Base-by-base conservation (phyloP, 345 rosid species). In the Sisymbrium irio region DNA sequence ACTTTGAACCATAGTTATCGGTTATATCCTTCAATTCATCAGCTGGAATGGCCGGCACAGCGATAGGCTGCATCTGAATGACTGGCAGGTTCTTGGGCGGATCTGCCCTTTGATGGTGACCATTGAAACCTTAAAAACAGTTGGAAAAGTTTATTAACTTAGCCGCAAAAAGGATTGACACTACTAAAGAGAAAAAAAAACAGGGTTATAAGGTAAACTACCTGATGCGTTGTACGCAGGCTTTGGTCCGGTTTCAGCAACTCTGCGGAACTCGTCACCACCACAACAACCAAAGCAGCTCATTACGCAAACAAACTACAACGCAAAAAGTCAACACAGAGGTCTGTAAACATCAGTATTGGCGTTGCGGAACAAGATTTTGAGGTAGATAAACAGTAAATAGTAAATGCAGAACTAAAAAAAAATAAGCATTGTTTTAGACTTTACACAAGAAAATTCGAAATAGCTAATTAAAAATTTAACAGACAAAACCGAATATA, bases 21-120 rank as follows among this genome's bases (percentile, higher is more conserved):
- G 95, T 87, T 33, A 85, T 77, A 0, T 87, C 91, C 88, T 76
- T 87, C 36, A 89, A 67, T 35, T 87, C 95, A 67, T 87, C 88
- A 2, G 87, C 79, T 53, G 77, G 67, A 79, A 84, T 75, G 45
- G 80, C 80, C 4, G 88, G 83, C 35, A 88, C 93, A 57, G 78
- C 74, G 47, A 88, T 88, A 27, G 85, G 85, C 74, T 80, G 87
- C 76, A 85, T 78, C 56, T 79, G 77, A 49, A 83, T 73, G 53
- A 82, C 72, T 13, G 82, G 85, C 1, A 41, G 19, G 60, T 82
- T 80, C 73, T 49, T 74, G 15, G 79, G 78, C 13, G 73, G 77
- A 49, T 72, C 80, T 67, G 83, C 85, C 50, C 69, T 71, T 39
- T 59, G 79, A 39, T 72, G 83, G 65, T 84, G 78, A 62, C 77